Percentiles rank a stretch among this genome's conserved stretches.
Evolutionary conservation across 257 asterid genomes (phyloP).

Genomic region (Nicotiana sylvestris): DNA sequence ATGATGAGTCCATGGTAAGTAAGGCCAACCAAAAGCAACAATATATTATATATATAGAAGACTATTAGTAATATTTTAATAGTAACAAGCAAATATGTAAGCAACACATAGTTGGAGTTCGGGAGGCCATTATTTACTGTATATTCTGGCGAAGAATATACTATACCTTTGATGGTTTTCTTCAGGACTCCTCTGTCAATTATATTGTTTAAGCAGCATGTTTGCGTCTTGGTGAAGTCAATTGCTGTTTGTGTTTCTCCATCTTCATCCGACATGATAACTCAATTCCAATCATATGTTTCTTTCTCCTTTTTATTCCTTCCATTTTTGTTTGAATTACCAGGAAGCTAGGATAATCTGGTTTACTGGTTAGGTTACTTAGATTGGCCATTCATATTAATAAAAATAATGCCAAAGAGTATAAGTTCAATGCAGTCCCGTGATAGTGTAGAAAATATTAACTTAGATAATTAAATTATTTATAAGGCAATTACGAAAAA

Average conservation of each 20-base stretch:
- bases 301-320: not conserved
- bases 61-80: not conserved
- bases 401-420: not conserved
- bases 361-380: not conserved
- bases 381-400: not conserved
- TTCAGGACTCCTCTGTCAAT: not conserved
- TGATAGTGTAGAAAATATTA: too few relatives aligned
- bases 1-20: not conserved
- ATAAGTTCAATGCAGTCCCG: too few relatives aligned
- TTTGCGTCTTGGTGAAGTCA: slow-evolving; percentile 6
- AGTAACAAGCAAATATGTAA: not conserved
- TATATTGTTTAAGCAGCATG: not conserved
- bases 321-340: not conserved
- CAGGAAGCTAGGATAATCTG: not conserved
- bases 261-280: slow-evolving; percentile 10
- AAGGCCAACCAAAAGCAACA: not conserved
- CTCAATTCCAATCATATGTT: not conserved
- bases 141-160: slow-evolving; percentile 15
- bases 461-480: too few relatives aligned
- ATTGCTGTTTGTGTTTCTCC: slow-evolving; percentile 11
- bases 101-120: slow-evolving; percentile 19
- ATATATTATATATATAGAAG: not conserved
- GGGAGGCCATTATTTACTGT: slow-evolving; percentile 17
- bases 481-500: too few relatives aligned
- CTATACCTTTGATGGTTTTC: not conserved